Percentiles rank a stretch among this genome's conserved stretches.
Conservation (phyloP, 805 yeast species). For the Starmerella asiatica region DNA sequence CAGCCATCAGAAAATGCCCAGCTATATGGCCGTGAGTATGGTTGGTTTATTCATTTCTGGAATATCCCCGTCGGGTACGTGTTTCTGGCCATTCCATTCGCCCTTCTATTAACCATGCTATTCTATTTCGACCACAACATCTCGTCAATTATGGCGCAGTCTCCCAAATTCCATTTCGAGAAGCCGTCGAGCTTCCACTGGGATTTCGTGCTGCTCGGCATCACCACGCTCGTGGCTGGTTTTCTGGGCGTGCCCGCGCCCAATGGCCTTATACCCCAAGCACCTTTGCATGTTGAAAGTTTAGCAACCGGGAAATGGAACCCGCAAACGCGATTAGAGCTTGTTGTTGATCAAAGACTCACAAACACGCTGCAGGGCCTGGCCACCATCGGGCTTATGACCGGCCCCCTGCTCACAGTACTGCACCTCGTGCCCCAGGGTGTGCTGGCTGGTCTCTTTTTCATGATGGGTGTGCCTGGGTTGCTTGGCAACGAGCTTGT, state of each 20-base stretch:
- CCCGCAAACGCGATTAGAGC: conserved; percentile 13
- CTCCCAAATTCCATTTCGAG: conserved; percentile 58
- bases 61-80: conserved; percentile 57
- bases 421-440: conserved; percentile 83
- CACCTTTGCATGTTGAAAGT: conserved; percentile 81
- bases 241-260: conserved; percentile 89
- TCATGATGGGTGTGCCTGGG: conserved; percentile 83
- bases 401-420: conserved; percentile 70
- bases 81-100: conserved; percentile 87
- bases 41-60: conserved; percentile 78
- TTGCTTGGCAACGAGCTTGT: conserved; percentile 53
- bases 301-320: conserved; percentile 33
- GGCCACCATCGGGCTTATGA: conserved; percentile 73
- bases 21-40: conserved; percentile 30
- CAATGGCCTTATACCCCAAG: conserved; percentile 93
- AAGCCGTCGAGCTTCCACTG: conserved; percentile 89
- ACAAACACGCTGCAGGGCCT: conserved; percentile 78
- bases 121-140: conserved; percentile 95
- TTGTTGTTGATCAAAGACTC: conserved; percentile 78
- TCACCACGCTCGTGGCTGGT: conserved; percentile 79
- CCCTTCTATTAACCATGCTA: conserved; percentile 63
- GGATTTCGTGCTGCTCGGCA: conserved; percentile 74
- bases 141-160: conserved; percentile 85
- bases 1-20: conserved; percentile 43
- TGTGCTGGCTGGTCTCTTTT: conserved; percentile 81